phyloP scores from a whole-genome alignment of 805 yeast genomes.

The Zygoascus bituminiphila region DNA sequence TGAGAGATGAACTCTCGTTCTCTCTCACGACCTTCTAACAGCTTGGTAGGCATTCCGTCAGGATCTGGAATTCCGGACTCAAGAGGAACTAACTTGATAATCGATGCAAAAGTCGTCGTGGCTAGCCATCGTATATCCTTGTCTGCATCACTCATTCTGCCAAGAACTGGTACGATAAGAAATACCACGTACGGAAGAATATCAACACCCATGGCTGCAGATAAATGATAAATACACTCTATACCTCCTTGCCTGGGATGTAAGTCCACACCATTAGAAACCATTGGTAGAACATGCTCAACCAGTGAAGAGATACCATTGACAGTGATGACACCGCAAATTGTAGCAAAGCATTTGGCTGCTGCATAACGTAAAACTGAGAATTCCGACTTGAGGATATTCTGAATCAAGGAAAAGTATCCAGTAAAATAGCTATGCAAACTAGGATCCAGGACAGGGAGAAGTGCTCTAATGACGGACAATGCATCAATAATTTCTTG shows the following conservation, averaged over 20 bases:
- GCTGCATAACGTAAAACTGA: slow-evolving; percentile 86
- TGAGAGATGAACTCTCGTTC: slow-evolving; percentile 93
- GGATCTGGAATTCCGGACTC: slow-evolving; percentile 98
- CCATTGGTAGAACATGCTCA: slow-evolving; percentile 67
- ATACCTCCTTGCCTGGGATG: slow-evolving; percentile 86
- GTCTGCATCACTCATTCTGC: slow-evolving; percentile 95
- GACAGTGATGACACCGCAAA: slow-evolving; percentile 62
- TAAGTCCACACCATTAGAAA: slow-evolving; percentile 64
- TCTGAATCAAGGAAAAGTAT: slow-evolving; percentile 44
- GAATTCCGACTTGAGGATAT: slow-evolving; percentile 54
- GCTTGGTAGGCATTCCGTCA: slow-evolving; percentile 73
- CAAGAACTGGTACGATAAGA: slow-evolving; percentile 90
- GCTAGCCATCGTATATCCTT: slow-evolving; percentile 82
- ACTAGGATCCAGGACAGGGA: slow-evolving; percentile 47
- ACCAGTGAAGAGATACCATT: slow-evolving; percentile 71
- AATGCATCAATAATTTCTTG: slow-evolving; percentile 80
- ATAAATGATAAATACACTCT: slow-evolving; percentile 81
- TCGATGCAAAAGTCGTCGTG: slow-evolving; percentile 92
- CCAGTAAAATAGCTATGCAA: slow-evolving; percentile 43
- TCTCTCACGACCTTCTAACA: slow-evolving; percentile 80
- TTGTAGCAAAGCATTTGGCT: slow-evolving; percentile 77
- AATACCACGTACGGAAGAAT: slow-evolving; percentile 93
- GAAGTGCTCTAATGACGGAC: slow-evolving; percentile 69
- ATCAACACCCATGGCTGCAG: slow-evolving; percentile 75
- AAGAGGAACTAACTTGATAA: slow-evolving; percentile 88